Evolutionary conservation across 345 rosid species (phyloP), one percentile per base, ranked within the genome.

Genomic region (Lumnitzera racemosa): DNA sequence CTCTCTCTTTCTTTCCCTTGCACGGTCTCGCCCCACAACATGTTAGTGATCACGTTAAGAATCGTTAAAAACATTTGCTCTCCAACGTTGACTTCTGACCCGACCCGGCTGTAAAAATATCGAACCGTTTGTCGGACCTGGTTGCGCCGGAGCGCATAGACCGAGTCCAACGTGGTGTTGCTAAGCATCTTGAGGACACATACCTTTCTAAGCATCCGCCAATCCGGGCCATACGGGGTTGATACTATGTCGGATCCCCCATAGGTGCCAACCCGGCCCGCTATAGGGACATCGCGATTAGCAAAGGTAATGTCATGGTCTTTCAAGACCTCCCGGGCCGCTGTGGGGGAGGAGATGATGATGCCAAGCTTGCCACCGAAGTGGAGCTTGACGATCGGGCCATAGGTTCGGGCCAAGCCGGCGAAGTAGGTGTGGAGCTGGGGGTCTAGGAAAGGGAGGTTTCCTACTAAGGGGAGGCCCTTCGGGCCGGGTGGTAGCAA

Each of bases 11-110:
- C 83, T 27, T 71, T 69, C 27, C 76, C 77, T 55, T 63, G 25
- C 47, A 76, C 65, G 12, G 80, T 64, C 13, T 59, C 84, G 0
- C 88, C 88, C 85, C 85, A 83, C 54, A 74, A 24, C 88, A 78
- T 80, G 31, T 75, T 55, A 41, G 70, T 75, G 24, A 71, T 70
- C 15, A 67, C 80, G 58, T 85, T 79, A 24, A 82, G 64, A 0
- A 25, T 43, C 0, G 87, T 78, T 9, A 72, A 25, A 48, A 76
- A 76, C 65, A 66, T 11, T 59, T 57, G 16, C 55, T 72, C 68
- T 16, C 89, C 79, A 9, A 83, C 46, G 27, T 78, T 53, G 56
- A 81, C 64, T 24, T 76, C 29, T 17, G 61, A 60, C 51, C 89
- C 54, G 10, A 43, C 50, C 67, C 69, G 68, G 14, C 51, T 62